Conservation (phyloP, 176 grass and related monocot species). For the Triticum urartu region DNA sequence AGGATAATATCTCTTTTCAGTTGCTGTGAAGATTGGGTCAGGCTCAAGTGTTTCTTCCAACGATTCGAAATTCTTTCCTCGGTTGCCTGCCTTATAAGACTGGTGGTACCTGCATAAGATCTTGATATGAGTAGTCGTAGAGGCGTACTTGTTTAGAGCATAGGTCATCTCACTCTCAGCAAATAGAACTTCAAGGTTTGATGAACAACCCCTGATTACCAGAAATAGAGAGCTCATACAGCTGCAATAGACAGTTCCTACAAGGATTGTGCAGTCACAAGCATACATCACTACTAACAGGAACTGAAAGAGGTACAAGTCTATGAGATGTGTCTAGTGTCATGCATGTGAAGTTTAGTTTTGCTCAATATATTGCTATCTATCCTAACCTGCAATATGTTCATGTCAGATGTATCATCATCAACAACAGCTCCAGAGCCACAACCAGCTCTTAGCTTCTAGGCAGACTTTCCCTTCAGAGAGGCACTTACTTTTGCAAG, state of each 20-base stretch:
- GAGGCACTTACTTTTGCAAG: conserved; percentile 65
- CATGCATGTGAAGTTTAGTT: conserved; percentile 24
- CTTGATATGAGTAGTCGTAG: conserved; percentile 32
- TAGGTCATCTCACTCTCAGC: conserved; percentile 27
- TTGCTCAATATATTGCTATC: conserved; percentile 28
- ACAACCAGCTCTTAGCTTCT: conserved; percentile 63
- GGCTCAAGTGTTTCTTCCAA: conserved; percentile 54
- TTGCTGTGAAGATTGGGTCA: conserved; percentile 56
- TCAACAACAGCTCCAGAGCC: conserved; percentile 71
- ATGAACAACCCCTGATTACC: conserved; percentile 24
- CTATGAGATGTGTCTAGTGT: conserved; percentile 15
- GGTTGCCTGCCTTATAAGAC: conserved; percentile 50
- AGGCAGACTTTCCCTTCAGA: conserved; percentile 66
- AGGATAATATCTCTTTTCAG: conserved; percentile 96
- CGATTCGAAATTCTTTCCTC: conserved; percentile 59
- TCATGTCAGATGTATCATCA: conserved; percentile 56
- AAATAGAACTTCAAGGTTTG: conserved; percentile 33
- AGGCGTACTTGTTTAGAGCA: conserved; percentile 35
- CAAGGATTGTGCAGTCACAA: conserved; percentile 31
- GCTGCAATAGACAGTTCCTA: conserved; percentile 31
- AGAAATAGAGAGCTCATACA: conserved; percentile 30
- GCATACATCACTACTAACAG: conserved; percentile 27
- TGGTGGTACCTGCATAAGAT: conserved; percentile 36
- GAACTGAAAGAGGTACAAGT: conserved; percentile 44
- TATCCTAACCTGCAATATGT: conserved; percentile 33